These are phyloP conservation scores for Neurospora sp. DNA, from an alignment of 2,329 filamentous ascomycete genomes.

Conservation along the genomic window DNA sequence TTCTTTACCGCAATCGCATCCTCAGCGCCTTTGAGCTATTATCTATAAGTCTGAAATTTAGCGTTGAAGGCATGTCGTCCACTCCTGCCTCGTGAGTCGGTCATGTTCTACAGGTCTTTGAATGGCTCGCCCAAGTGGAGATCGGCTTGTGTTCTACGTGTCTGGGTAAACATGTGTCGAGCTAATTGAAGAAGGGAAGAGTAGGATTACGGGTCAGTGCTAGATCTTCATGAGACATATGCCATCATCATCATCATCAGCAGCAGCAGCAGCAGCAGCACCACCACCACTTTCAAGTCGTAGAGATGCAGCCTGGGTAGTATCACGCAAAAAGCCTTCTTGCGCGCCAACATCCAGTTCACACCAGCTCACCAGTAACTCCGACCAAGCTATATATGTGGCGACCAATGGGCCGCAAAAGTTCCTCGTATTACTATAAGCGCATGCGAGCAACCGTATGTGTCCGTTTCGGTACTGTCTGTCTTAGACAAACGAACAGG, in stretches of 20 bases:
- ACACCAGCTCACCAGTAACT: neutral
- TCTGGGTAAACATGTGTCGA: neutral
- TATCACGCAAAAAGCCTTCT: neutral
- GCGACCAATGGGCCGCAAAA: neutral
- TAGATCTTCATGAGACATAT: neutral
- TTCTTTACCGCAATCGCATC: neutral
- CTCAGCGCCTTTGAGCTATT: neutral
- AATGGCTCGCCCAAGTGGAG: neutral
- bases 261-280: neutral
- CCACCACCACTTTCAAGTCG: neutral
- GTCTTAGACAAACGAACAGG: neutral
- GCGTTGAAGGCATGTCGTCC: neutral
- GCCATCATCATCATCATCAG: neutral
- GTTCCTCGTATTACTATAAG: neutral
- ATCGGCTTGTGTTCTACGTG: neutral
- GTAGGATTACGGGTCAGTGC: neutral
- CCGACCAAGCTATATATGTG: neutral
- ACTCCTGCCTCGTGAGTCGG: neutral
- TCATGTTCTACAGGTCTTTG: neutral
- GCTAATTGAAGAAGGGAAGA: neutral
- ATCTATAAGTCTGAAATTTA: neutral
- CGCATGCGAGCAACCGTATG: neutral
- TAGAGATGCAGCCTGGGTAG: neutral
- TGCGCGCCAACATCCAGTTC: neutral
- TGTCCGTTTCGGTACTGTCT: neutral